Base-by-base conservation (phyloP, 2,329 filamentous ascomycete genomes). In the Lachnellula arida region DNA sequence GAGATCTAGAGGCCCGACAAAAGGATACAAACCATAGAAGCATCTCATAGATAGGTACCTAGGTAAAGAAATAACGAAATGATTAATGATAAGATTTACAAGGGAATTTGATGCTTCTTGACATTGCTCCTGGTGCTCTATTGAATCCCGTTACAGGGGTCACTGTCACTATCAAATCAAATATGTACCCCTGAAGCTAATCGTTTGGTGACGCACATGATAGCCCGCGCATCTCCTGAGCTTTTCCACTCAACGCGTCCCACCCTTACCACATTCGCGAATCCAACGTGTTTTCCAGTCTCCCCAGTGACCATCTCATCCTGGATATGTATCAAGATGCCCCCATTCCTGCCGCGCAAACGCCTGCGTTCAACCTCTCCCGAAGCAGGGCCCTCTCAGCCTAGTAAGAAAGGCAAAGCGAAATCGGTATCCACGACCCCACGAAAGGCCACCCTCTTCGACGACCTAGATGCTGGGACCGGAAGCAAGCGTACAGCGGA, bases 331-430 rank as follows among this genome's bases (percentile, higher is more conserved):
- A 43, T 49, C 52, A 60, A 48, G 25, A 91, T 91, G 87, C 85
- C 87, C 66, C 86, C 87, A 23, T 74, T 81, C 61, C 77, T 89
- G 15, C 78, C 85, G 49, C 83, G 85, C 63, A 91, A 91, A 73
- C 81, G 85, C 58, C 65, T 83, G 62, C 81, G 78, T 58, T 80
- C 81, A 1, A 73, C 78, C 0, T 71, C 74, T 2, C 70, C 73
- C 34, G 61, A 67, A 46, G 58, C 60, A 17, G 61, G 63, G 11
- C 58, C 63, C 3, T 63, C 62, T n/a, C 57, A 65, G n/a, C 39
- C 57, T 43, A 19, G 58, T 25, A 67, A 54, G 51, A 71, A 68
- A 59, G 49, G 54, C 48, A 63, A 62, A 49, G 56, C 56, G 58
- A 67, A 64, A 46, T 56, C 63, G 9, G 25, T 50, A 15, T 37